Conservation (phyloP, 2,329 filamentous ascomycete genomes). For the Aspergillus ruber region DNA sequence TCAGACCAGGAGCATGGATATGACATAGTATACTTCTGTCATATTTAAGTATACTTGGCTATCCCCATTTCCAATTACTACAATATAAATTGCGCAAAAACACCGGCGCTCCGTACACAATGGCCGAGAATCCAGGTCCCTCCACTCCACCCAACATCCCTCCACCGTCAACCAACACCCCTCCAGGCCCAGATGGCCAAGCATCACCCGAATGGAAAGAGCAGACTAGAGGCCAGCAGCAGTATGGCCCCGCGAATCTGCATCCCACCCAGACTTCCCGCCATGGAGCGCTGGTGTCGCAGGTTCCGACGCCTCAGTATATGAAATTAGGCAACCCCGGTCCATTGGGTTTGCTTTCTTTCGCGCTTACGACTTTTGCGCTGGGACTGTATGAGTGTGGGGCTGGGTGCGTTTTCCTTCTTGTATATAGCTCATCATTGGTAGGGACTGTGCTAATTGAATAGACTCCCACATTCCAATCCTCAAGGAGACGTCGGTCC, state of each 20-base stretch:
- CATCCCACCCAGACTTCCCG: neutral
- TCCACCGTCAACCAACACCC: neutral
- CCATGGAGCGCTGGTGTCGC: constrained; percentile 7
- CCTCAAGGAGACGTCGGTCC: constrained; percentile 16
- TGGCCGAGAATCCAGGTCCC: neutral
- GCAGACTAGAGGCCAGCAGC: neutral
- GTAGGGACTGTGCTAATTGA: neutral
- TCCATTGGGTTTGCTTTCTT: constrained; percentile 55
- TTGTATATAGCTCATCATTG: neutral
- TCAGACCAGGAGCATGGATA: no score
- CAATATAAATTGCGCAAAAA: neutral
- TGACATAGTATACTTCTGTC: neutral
- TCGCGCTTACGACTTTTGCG: constrained; percentile 60
- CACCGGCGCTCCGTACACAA: neutral
- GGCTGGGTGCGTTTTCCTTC: constrained; percentile 38
- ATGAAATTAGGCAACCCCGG: constrained; percentile 53
- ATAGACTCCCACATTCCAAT: constrained; percentile 19
- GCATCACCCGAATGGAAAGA: neutral
- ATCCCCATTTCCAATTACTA: neutral
- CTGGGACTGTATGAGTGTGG: constrained; percentile 46
- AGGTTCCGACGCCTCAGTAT: constrained; percentile 9
- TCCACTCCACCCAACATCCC: neutral
- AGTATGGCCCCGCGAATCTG: neutral
- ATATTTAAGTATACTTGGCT: neutral
- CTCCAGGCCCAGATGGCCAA: neutral